A percentile compares a stretch with the other conserved stretches of the same genome.
These are phyloP conservation scores for Carex kokanica DNA, from an alignment of 176 grass and related monocot genomes.

Conservation along the genomic window DNA sequence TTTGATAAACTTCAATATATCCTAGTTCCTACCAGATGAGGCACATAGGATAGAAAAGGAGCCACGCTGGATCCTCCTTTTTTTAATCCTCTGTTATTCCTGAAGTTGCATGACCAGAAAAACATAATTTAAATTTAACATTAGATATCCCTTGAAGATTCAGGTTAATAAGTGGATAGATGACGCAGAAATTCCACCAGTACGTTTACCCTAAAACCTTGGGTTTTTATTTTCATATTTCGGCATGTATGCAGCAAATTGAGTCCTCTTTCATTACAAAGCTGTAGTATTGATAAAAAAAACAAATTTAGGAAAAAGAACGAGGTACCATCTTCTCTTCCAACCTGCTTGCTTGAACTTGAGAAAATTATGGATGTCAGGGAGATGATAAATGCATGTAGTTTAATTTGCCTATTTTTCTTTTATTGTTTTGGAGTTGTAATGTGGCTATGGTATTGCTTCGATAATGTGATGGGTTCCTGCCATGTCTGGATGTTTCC, in stretches of 20 bases:
- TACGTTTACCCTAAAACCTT: neutral
- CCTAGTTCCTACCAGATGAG: neutral
- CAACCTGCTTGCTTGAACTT: neutral
- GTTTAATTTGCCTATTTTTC: neutral
- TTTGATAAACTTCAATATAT: neutral
- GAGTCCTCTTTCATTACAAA: neutral
- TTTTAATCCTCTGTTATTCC: neutral
- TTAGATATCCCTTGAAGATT: neutral
- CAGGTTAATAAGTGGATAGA: neutral
- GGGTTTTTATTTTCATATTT: neutral
- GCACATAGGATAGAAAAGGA: neutral
- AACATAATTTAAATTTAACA: neutral
- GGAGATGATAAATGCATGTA: constrained; percentile 1
- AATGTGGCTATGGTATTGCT: neutral
- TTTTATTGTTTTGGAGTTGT: neutral
- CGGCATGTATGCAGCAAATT: neutral
- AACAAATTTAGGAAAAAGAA: neutral
- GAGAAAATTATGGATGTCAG: neutral
- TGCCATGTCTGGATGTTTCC: neutral
- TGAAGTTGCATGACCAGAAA: neutral
- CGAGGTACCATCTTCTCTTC: neutral
- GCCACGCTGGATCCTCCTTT: neutral
- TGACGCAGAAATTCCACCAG: neutral
- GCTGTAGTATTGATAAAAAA: neutral
- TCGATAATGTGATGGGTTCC: neutral